phyloP scores from a whole-genome alignment of 2,329 filamentous ascomycete genomes.

The Beauveria varroae region DNA sequence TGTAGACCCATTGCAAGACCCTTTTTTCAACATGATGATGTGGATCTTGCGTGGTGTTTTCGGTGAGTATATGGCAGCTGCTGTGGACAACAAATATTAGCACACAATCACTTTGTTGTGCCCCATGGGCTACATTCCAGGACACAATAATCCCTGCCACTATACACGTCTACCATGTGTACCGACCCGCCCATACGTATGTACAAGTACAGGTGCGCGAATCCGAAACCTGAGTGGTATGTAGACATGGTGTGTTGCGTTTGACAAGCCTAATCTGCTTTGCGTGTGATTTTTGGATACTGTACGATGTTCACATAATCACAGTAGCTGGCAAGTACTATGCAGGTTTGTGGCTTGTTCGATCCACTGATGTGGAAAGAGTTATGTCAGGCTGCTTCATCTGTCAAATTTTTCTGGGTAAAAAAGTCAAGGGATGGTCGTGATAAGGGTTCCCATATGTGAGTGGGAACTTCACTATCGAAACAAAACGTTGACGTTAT shows the following conservation, averaged over 20 bases:
- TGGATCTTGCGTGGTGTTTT: constrained; percentile 3
- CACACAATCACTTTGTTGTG: not conserved
- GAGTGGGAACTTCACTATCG: not conserved
- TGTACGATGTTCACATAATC: not conserved
- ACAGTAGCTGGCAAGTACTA: not conserved
- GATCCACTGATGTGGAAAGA: not conserved
- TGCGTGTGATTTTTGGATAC: not conserved
- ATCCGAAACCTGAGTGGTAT: not conserved
- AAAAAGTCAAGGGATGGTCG: not conserved
- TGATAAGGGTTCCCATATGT: not conserved
- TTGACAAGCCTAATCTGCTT: not conserved
- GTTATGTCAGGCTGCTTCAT: not conserved
- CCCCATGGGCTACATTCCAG: not conserved
- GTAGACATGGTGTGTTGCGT: not conserved
- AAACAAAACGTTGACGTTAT: not conserved
- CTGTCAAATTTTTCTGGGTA: not conserved
- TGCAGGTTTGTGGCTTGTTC: not conserved
- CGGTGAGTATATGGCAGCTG: constrained; percentile 1
- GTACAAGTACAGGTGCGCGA: not conserved
- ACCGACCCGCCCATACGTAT: not conserved
- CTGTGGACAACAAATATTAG: not conserved
- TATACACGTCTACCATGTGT: not conserved
- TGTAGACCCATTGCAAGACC: not conserved
- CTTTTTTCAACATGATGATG: not conserved
- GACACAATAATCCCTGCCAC: not conserved